These are phyloP conservation scores for Gaertneriomyces sp. DNA, from an alignment of 192 early-diverging fungal species.

Conservation along the genomic window DNA sequence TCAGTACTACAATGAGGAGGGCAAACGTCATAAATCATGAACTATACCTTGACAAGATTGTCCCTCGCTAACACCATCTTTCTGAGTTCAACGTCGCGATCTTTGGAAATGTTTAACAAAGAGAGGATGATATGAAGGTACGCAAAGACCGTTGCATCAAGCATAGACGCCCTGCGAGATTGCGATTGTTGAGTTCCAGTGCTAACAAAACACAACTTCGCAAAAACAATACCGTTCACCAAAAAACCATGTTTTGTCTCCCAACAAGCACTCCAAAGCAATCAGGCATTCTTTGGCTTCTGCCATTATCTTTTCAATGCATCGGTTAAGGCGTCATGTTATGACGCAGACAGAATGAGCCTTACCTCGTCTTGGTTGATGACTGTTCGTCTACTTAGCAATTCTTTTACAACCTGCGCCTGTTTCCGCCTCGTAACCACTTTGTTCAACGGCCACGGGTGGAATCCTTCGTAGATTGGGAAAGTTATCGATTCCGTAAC, in stretches of 20 bases:
- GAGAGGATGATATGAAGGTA: slow-evolving; percentile 55
- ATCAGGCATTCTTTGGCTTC: slow-evolving; percentile 51
- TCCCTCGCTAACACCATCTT: slow-evolving; percentile 46
- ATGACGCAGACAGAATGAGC: background rate
- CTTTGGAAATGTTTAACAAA: slow-evolving; percentile 32
- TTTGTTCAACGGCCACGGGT: slow-evolving; percentile 34
- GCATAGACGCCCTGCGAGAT: slow-evolving; percentile 17
- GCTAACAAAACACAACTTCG: background rate
- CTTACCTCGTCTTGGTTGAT: slow-evolving; percentile 33
- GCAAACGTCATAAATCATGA: background rate
- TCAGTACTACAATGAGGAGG: background rate
- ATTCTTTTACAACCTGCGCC: slow-evolving; percentile 28
- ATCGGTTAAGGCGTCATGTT: background rate
- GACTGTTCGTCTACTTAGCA: slow-evolving; percentile 26
- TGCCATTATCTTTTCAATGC: slow-evolving; percentile 44
- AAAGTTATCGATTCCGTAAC: slow-evolving; percentile 25
- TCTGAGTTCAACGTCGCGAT: slow-evolving; percentile 36
- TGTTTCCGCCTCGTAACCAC: slow-evolving; percentile 23
- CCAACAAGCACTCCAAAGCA: slow-evolving; percentile 50
- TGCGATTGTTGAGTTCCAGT: background rate
- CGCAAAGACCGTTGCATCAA: slow-evolving; percentile 58
- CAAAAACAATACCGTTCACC: slow-evolving; percentile 39
- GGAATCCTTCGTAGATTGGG: slow-evolving; percentile 26
- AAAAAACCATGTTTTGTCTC: slow-evolving; percentile 48
- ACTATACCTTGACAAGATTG: slow-evolving; percentile 49